Evolutionary conservation across 306 rosid species (phyloP).

Genomic region (Alnus glutinosa): DNA sequence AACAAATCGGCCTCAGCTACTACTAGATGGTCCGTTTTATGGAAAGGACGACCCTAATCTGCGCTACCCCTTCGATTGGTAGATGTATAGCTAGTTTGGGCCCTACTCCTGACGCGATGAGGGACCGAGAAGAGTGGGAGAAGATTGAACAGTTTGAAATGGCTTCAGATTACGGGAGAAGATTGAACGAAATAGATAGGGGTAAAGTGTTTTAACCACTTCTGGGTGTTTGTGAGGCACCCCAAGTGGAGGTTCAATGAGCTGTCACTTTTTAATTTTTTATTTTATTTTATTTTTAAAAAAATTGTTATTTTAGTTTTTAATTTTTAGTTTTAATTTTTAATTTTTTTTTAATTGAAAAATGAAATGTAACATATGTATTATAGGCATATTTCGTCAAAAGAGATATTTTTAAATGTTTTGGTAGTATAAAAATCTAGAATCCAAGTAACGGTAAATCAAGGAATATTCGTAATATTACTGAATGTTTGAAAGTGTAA

Average conservation of each 20-base stretch:
- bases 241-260: conserved; percentile 79
- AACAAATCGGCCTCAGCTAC: conserved; percentile 78
- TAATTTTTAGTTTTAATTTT: too few relatives aligned
- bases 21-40: conserved; percentile 84
- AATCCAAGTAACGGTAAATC: too few relatives aligned
- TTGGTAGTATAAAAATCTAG: too few relatives aligned
- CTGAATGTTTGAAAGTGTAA: too few relatives aligned
- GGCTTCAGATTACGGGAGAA: conserved; percentile 67
- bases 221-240: conserved; percentile 84
- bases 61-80: conserved; percentile 87
- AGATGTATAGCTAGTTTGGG: conserved; percentile 82
- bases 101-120: conserved; percentile 86
- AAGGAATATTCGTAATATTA: too few relatives aligned
- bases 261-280: conserved; percentile 20
- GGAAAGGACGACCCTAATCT: conserved; percentile 85
- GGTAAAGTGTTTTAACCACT: conserved; percentile 56
- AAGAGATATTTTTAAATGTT: too few relatives aligned
- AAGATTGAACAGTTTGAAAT: conserved; percentile 78
- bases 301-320: too few relatives aligned
- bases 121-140: conserved; percentile 90
- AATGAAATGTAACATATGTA: too few relatives aligned
- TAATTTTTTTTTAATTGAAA: too few relatives aligned
- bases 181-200: conserved; percentile 55
- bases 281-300: too few relatives aligned
- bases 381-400: too few relatives aligned